Evolutionary conservation across 1,284 basidiomycete species (phyloP), one percentile per base, ranked within the genome.

Genomic region (Ustilago vetiveriae): DNA sequence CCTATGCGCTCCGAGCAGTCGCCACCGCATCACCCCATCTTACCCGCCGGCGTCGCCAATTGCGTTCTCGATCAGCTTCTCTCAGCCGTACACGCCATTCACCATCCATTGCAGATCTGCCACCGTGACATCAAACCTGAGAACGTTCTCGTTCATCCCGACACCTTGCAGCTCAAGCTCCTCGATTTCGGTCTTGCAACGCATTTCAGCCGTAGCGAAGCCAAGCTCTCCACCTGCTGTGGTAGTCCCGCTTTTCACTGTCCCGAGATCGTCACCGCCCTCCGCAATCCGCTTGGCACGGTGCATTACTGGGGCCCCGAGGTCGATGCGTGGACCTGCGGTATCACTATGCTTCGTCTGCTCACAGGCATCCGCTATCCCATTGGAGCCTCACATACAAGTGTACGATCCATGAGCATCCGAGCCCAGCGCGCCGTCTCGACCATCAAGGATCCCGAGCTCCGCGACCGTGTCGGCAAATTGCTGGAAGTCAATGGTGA

Each of bases 121-220:
- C 86, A 87, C 65, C 83, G 86, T 7, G 86, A 87, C 74, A 84
- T 87, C 76, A 87, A 87, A 69, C 82, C 83, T 11, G 84, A 84
- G 47, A 84, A 84, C 58, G 77, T 84, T 50, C 75, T 85, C 54
- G 75, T 84, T 29, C 81, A 82, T 47, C 83, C 83, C 8, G 83
- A 80, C 17, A 80, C 81, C 1, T 62, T 83, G 1, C 72, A 80
- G 41, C 79, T 83, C 63, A 83, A 83, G 62, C 81, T 87, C 5
- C 83, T 87, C 35, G 86, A 87, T 72, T 85, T 87, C 49, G 86
- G 86, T 1, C 80, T 87, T 8, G 85, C 85, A 2, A 87, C 86
- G 0, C 85, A 86, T 64, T 87, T 83, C 68, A 85, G 85, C n/a
- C 79, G 82, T n/a, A 84, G 84, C 52, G 83, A 85, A 59, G 82